Conservation (phyloP, 2,329 filamentous ascomycete genomes). For the Peltaster fructicola region DNA sequence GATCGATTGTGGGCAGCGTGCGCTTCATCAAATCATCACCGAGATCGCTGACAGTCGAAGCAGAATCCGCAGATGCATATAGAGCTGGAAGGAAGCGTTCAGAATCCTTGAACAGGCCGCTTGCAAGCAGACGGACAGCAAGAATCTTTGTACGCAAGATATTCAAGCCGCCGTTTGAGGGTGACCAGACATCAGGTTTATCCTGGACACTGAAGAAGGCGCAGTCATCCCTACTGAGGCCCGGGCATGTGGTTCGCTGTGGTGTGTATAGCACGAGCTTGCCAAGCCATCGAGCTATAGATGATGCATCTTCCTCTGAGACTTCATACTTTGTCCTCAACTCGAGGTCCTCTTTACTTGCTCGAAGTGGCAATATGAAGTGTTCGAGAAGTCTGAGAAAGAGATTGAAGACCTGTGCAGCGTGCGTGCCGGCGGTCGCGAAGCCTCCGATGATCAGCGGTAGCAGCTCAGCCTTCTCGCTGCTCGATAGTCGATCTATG, state of each 20-base stretch:
- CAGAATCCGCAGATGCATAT: conserved; percentile 65
- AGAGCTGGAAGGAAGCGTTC: conserved; percentile 74
- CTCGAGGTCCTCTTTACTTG: conserved; percentile 57
- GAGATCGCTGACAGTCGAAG: conserved; percentile 64
- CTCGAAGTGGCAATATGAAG: conserved; percentile 54
- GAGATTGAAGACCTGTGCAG: conserved; percentile 61
- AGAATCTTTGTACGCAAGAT: conserved; percentile 53
- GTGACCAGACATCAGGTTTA: conserved; percentile 53
- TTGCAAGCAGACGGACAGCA: conserved; percentile 56
- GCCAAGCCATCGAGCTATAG: conserved; percentile 57
- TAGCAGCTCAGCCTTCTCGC: conserved; percentile 55
- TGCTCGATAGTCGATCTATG: conserved; percentile 39
- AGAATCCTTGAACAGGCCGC: conserved; percentile 66
- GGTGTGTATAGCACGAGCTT: conserved; percentile 53
- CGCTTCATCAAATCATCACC: conserved; percentile 81
- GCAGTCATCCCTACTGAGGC: conserved; percentile 48
- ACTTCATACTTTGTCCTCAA: conserved; percentile 52
- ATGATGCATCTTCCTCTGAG: conserved; percentile 51
- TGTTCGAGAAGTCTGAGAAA: conserved; percentile 59
- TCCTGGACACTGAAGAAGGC: conserved; percentile 49
- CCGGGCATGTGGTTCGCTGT: conserved; percentile 32
- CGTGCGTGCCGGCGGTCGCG: conserved; percentile 37
- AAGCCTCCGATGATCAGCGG: conserved; percentile 53
- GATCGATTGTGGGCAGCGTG: conserved; percentile 44
- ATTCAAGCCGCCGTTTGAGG: conserved; percentile 43